Base-by-base conservation (phyloP, 2,329 filamentous ascomycete genomes). In the Penicillium sp. region DNA sequence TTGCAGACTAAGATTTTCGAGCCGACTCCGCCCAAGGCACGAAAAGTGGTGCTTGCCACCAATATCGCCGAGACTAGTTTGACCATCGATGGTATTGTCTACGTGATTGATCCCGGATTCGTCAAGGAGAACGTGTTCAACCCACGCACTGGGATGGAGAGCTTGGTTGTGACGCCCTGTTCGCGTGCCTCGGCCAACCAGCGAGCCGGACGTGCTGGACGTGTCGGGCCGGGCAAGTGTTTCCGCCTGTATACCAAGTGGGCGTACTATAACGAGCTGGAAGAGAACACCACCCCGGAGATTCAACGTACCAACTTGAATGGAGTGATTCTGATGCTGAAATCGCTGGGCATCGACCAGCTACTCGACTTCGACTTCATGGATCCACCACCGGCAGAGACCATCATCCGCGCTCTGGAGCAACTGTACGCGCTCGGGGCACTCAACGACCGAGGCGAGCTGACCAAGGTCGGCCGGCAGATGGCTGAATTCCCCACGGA, bases 21-120 rank as follows among this genome's bases (percentile, higher is more conserved):
- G 66, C 92, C 92, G 0, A 96, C 93, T 0, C 93, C 94, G 0
- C 85, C 88, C 0, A 88, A 88, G 18, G 88, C 89, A 0, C 84
- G 94, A 29, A 99, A 97, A 71, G 91, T 97, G 0, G 91, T 99
- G 0, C 77, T 97, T 37, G 92, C 93, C 0, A 97, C 94, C 2
- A 99, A 99, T 70, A 97, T 99, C 72, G 94, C 94, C 2, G 94
- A 99, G 73, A 99, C 94, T 0, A 92, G 87, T 79, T 77, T 99
- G 68, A 99, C 94, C 0, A 96, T 99, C 56, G 92, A 97, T 70
- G 93, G 92, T 16, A 96, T 97, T 57, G 89, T 93, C 9, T 97
- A 95, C 71, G 94, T 97, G 35, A 96, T 97, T 57, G 94, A 99
- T 65, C 90, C 90, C 0, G 94, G 94, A 0, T 96, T 95, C 62